Evolutionary conservation across 371 early-diverging fungal genomes (phyloP).

Genomic region (Batrachochytrium dendrobatidis): DNA sequence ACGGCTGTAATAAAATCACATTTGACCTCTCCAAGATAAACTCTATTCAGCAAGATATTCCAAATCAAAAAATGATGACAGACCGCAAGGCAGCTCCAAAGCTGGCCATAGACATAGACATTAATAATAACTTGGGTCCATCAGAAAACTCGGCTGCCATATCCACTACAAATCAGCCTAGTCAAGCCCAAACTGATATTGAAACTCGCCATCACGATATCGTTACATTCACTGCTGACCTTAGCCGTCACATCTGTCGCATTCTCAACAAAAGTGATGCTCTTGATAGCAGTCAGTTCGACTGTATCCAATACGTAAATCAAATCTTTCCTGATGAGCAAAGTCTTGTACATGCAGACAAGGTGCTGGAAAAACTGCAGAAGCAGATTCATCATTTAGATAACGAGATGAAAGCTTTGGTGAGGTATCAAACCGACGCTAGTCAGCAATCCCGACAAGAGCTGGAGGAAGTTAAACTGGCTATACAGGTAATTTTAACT

Average conservation of each 20-base stretch:
- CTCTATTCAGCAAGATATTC: no score
- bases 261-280: constrained; percentile 39
- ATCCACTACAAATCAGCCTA: no score
- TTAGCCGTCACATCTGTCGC: constrained; percentile 14
- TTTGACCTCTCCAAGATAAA: no score
- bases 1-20: no score
- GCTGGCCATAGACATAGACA: no score
- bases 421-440: constrained; percentile 59
- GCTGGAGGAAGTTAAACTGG: constrained; percentile 57
- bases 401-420: constrained; percentile 57
- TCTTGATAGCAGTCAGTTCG: constrained; percentile 64
- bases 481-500: constrained; percentile 68
- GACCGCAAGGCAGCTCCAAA: no score
- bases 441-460: constrained; percentile 45
- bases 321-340: constrained; percentile 76
- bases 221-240: constrained; percentile 7
- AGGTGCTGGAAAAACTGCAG: constrained; percentile 54
- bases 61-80: no score
- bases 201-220: constrained; percentile 2
- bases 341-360: constrained; percentile 61
- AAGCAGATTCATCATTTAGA: constrained; percentile 51
- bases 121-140: no score
- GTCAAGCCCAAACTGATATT: no score
- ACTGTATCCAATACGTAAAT: constrained; percentile 68
- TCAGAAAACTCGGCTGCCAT: no score